These are phyloP conservation scores for Paracamarosporium sp. DNA, from an alignment of 2,329 filamentous ascomycete genomes.

Conservation along the genomic window DNA sequence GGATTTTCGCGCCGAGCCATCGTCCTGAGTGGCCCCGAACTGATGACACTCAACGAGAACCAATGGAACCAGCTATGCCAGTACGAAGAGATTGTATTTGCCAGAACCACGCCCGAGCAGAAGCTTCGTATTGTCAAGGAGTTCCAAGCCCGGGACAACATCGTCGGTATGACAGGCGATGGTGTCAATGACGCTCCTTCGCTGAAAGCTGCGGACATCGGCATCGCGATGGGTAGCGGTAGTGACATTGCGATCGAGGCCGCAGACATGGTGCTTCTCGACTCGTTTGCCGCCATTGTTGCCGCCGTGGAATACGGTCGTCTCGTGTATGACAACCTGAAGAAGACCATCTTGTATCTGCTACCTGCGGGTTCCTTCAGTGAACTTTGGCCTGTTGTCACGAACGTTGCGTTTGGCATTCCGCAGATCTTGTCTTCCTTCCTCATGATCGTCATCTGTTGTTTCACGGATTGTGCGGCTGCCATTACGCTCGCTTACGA, in stretches of 20 bases:
- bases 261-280: conserved; percentile 68
- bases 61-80: conserved; percentile 72
- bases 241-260: conserved; percentile 69
- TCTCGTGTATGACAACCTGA: conserved; percentile 80
- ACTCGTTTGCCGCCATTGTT: conserved; percentile 75
- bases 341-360: conserved; percentile 78
- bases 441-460: conserved; percentile 67
- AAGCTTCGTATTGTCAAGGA: conserved; percentile 81
- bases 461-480: conserved; percentile 73
- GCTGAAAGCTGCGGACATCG: conserved; percentile 65
- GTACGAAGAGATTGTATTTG: conserved; percentile 78
- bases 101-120: conserved; percentile 78
- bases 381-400: conserved; percentile 77
- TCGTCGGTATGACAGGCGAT: conserved; percentile 61
- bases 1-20: conserved; percentile 33
- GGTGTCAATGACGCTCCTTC: conserved; percentile 60
- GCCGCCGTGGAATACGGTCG: conserved; percentile 75
- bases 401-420: conserved; percentile 73
- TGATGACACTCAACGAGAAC: conserved; percentile 68
- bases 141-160: conserved; percentile 67
- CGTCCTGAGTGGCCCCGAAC: conserved; percentile 52
- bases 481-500: conserved; percentile 78
- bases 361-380: conserved; percentile 76
- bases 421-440: conserved; percentile 77
- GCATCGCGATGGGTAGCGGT: conserved; percentile 65